Evolutionary conservation across 2,329 filamentous ascomycete genomes (phyloP).

Genomic region (Claviceps digitariae): DNA sequence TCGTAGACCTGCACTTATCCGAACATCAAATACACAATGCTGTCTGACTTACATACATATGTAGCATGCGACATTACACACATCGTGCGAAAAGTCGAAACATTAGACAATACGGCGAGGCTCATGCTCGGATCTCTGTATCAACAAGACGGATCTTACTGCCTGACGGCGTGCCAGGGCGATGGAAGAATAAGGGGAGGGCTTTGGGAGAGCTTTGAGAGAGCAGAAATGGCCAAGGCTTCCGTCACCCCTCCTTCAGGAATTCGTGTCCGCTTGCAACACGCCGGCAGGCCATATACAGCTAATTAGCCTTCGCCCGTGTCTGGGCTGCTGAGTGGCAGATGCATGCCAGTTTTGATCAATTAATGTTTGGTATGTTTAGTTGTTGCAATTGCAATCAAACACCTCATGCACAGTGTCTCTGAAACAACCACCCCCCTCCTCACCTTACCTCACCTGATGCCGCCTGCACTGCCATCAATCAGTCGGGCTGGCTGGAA

Average conservation of each 20-base stretch:
- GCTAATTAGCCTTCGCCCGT: neutral
- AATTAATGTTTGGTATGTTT: neutral
- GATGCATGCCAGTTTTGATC: neutral
- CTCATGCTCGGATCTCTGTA: neutral
- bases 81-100: neutral
- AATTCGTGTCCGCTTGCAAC: constrained; percentile 11
- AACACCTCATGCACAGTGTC: neutral
- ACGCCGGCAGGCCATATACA: neutral
- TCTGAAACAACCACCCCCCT: neutral
- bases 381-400: neutral
- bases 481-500: constrained; percentile 9
- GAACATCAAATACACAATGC: neutral
- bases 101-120: constrained; percentile 1
- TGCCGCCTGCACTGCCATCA: neutral
- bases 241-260: constrained; percentile 10
- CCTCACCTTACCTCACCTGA: neutral
- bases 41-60: neutral
- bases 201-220: neutral
- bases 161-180: neutral
- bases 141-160: neutral
- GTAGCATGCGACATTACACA: neutral
- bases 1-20: neutral
- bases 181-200: neutral
- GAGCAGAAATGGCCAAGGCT: neutral
- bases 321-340: neutral